These are phyloP conservation scores for Dalbergia cultrata DNA, from an alignment of 306 rosid species.

Conservation along the genomic window DNA sequence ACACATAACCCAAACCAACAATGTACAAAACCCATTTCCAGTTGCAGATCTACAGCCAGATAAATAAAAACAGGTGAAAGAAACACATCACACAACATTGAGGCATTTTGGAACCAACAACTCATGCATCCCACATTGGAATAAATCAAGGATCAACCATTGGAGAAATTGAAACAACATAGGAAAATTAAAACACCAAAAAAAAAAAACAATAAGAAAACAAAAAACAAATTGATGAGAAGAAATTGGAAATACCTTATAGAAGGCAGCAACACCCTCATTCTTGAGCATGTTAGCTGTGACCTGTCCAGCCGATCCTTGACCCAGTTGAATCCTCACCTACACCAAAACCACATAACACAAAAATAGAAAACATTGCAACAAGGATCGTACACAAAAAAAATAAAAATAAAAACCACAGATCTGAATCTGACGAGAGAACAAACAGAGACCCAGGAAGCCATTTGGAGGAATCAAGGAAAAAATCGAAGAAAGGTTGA, in stretches of 20 bases:
- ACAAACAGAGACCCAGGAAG: conserved; percentile 18
- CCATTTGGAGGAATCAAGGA: neutral
- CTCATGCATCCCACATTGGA: conserved; percentile 23
- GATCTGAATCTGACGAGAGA: conserved; percentile 57
- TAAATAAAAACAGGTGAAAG: conserved; percentile 10
- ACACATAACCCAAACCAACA: conserved; percentile 12
- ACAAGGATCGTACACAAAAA: neutral
- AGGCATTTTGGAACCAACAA: neutral
- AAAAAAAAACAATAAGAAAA: neutral
- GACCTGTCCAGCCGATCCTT: conserved; percentile 85
- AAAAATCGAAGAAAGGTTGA: neutral
- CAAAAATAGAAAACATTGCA: neutral
- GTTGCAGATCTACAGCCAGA: conserved; percentile 41
- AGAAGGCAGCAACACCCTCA: conserved; percentile 88
- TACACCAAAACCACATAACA: conserved; percentile 30
- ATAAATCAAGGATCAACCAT: conserved; percentile 28
- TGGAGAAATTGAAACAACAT: conserved; percentile 30
- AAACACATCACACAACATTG: conserved; percentile 26
- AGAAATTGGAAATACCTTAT: conserved; percentile 66
- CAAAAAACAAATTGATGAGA: neutral
- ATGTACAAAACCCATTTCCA: conserved; percentile 11
- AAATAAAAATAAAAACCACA: conserved; percentile 41
- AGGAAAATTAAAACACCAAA: neutral
- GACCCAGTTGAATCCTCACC: conserved; percentile 99
- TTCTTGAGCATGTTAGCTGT: conserved; percentile 83